Evolutionary conservation across 768 basidiomycete genomes (phyloP).

Genomic region (Boletus tomentosulus): DNA sequence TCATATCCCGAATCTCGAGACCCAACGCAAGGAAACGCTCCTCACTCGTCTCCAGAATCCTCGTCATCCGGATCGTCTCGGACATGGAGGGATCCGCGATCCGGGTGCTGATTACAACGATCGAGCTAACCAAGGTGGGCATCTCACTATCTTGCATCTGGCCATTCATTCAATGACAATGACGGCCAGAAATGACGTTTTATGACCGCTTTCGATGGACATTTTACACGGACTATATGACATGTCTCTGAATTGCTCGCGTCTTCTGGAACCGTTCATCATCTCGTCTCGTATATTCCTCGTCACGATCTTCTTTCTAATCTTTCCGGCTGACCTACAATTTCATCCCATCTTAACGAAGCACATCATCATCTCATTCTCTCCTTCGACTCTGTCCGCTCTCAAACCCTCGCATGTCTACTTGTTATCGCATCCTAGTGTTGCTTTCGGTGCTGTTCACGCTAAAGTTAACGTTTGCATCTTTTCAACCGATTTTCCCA

Average conservation of each 20-base stretch:
- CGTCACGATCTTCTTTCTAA: neutral
- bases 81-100: conserved; percentile 12
- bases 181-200: neutral
- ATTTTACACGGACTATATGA: neutral
- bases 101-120: conserved; percentile 8
- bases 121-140: conserved; percentile 1
- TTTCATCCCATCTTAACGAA: neutral
- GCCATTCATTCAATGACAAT: neutral
- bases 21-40: neutral
- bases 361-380: neutral
- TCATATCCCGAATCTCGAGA: conserved; percentile 2
- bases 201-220: neutral
- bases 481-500: neutral
- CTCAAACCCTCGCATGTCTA: neutral
- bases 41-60: conserved; percentile 7
- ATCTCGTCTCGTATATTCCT: neutral
- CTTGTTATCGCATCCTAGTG: neutral
- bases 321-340: neutral
- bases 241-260: neutral
- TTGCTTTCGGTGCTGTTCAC: conserved; percentile 2
- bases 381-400: neutral
- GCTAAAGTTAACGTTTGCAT: neutral
- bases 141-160: neutral
- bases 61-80: conserved; percentile 21
- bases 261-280: neutral